Evolutionary conservation across 495 filamentous ascomycete genomes (phyloP).

Genomic region (Aspergillus haitiensis): DNA sequence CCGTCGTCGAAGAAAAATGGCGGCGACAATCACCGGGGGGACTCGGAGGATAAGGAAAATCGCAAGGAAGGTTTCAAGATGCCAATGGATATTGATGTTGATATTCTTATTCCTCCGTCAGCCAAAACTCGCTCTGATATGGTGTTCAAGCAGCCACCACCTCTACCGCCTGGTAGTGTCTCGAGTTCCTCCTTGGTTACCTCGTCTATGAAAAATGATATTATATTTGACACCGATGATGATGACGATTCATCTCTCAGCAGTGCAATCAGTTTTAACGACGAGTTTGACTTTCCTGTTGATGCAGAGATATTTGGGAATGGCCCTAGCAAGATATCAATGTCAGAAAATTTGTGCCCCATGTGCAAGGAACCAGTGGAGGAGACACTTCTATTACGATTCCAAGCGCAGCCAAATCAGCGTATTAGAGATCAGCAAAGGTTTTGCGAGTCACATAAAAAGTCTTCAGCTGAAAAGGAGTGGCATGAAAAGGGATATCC

Average conservation of each 20-base stretch:
- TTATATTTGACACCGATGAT: constrained; percentile 26
- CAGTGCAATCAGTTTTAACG: constrained; percentile 21
- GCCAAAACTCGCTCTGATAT: constrained; percentile 16
- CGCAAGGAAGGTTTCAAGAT: constrained; percentile 29
- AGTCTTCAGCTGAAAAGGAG: constrained; percentile 53
- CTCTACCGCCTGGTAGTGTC: constrained; percentile 19
- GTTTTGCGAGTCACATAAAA: constrained; percentile 76
- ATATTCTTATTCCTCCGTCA: constrained; percentile 13
- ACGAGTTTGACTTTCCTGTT: constrained; percentile 1
- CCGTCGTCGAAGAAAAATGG: constrained; percentile 12
- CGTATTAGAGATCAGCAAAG: constrained; percentile 59
- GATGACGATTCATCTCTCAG: constrained; percentile 27
- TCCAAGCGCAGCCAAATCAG: constrained; percentile 49
- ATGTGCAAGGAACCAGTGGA: constrained; percentile 66
- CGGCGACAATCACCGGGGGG: neutral
- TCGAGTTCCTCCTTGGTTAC: constrained; percentile 29
- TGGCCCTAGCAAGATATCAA: neutral
- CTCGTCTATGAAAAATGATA: constrained; percentile 18
- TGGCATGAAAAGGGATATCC: constrained; percentile 73
- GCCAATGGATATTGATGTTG: constrained; percentile 28
- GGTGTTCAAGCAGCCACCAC: constrained; percentile 31
- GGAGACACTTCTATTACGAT: constrained; percentile 45
- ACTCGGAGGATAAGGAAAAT: constrained; percentile 14
- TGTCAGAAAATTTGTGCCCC: constrained; percentile 52
- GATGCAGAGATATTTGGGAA: constrained; percentile 16